Evolutionary conservation across 768 basidiomycete species (phyloP).

Genomic region (Cystofilobasidium ferigula): DNA sequence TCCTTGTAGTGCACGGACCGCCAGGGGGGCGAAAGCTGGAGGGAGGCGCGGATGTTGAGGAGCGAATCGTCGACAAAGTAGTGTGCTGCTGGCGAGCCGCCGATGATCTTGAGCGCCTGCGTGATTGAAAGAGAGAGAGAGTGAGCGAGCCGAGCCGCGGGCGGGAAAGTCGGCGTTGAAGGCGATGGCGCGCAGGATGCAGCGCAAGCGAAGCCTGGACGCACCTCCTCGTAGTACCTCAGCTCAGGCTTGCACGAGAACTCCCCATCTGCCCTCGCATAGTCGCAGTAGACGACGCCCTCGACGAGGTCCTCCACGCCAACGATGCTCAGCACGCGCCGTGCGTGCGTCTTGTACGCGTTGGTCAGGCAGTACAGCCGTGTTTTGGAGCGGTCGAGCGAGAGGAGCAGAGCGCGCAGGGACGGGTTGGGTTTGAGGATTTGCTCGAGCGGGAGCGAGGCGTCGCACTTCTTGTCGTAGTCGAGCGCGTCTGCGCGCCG

Average conservation of each 20-base stretch:
- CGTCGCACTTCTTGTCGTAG: constrained; percentile 74
- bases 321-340: constrained; percentile 64
- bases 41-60: constrained; percentile 21
- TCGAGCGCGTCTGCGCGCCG: constrained; percentile 58
- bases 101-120: constrained; percentile 10
- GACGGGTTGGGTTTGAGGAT: constrained; percentile 57
- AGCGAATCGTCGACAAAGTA: constrained; percentile 27
- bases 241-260: constrained; percentile 75
- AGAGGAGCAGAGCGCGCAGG: constrained; percentile 57
- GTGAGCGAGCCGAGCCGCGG: neutral
- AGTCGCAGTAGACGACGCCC: constrained; percentile 70
- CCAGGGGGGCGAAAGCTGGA: constrained; percentile 10
- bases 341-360: constrained; percentile 71
- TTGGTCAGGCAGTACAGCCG: constrained; percentile 52
- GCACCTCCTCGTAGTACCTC: constrained; percentile 55
- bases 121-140: neutral
- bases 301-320: constrained; percentile 59
- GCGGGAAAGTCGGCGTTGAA: neutral
- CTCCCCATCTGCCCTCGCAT: constrained; percentile 44
- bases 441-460: constrained; percentile 66
- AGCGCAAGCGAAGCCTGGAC: constrained; percentile 24
- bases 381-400: constrained; percentile 64
- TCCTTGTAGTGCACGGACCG: constrained; percentile 23
- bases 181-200: neutral
- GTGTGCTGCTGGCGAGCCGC: constrained; percentile 1